Percentiles rank a stretch among this genome's conserved stretches.
These are phyloP conservation scores for Pichia exigua DNA, from an alignment of 805 yeast genomes.

Conservation along the genomic window DNA sequence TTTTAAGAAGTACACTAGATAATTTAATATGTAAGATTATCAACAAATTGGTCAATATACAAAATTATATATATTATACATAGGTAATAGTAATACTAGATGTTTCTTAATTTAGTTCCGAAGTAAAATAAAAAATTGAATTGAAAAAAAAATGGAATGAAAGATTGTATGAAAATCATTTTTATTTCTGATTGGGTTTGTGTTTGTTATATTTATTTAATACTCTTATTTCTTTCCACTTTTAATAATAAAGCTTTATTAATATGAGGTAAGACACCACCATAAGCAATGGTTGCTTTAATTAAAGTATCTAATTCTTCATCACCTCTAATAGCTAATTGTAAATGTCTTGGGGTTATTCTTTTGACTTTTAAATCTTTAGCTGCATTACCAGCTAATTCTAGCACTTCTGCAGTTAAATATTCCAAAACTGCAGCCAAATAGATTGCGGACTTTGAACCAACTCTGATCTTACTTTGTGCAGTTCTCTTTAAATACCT, in stretches of 20 bases:
- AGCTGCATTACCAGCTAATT: slow-evolving; percentile 97
- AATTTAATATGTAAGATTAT: background rate
- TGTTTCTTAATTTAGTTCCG: background rate
- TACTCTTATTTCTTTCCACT: slow-evolving; percentile 51
- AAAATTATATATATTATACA: slow-evolving; percentile 1
- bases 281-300: slow-evolving; percentile 93
- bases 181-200: background rate
- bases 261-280: slow-evolving; percentile 96
- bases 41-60: background rate
- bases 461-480: slow-evolving; percentile 69
- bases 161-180: background rate
- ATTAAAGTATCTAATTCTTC: slow-evolving; percentile 93
- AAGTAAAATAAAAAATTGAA: background rate
- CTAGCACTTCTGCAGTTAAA: slow-evolving; percentile 93
- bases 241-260: slow-evolving; percentile 73
- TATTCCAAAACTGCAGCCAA: slow-evolving; percentile 94
- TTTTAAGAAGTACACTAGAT: slow-evolving; percentile 4
- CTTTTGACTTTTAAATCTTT: slow-evolving; percentile 92
- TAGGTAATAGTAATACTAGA: background rate
- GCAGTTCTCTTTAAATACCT: slow-evolving; percentile 90
- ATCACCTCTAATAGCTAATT: slow-evolving; percentile 95
- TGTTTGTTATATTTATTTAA: background rate
- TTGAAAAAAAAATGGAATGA: background rate
- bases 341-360: slow-evolving; percentile 96
- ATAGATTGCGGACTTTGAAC: slow-evolving; percentile 75